Evolutionary conservation across 1,139 yeast genomes (phyloP).

Genomic region (Blastobotrys illinoisensis): DNA sequence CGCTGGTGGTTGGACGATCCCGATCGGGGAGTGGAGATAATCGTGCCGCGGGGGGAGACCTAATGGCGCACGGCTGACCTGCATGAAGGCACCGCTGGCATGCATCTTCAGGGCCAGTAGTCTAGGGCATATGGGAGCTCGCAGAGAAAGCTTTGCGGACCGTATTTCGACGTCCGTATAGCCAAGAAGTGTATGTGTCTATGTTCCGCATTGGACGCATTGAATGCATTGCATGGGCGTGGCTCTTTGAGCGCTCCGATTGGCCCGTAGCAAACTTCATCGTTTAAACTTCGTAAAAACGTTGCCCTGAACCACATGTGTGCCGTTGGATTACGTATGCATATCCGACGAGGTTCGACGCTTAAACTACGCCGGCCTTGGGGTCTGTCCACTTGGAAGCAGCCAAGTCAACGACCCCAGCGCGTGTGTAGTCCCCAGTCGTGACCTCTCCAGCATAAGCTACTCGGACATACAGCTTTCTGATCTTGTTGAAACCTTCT

Average conservation of each 20-base stretch:
- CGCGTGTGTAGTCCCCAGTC: constrained; percentile 28
- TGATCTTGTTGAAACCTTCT: not conserved
- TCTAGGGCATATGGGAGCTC: not conserved
- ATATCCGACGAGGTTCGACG: not conserved
- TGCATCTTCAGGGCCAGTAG: not conserved
- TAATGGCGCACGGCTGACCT: not conserved
- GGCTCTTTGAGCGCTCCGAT: too few relatives aligned
- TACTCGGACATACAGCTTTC: constrained; percentile 23
- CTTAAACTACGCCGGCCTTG: constrained; percentile 5
- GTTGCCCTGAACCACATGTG: too few relatives aligned
- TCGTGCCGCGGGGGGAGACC: not conserved
- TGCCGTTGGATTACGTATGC: too few relatives aligned
- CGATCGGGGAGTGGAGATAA: not conserved
- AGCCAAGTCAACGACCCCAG: constrained; percentile 19
- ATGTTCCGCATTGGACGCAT: too few relatives aligned
- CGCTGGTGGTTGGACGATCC: not conserved
- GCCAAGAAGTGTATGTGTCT: too few relatives aligned
- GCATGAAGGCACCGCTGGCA: not conserved
- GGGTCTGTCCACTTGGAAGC: constrained; percentile 4
- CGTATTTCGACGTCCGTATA: too few relatives aligned
- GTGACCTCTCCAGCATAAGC: constrained; percentile 22
- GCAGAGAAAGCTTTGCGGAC: not conserved
- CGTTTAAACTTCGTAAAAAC: too few relatives aligned
- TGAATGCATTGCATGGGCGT: too few relatives aligned
- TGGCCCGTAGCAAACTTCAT: too few relatives aligned